Conservation (phyloP, 306 rosid species). For the Vachellia collinsii region DNA sequence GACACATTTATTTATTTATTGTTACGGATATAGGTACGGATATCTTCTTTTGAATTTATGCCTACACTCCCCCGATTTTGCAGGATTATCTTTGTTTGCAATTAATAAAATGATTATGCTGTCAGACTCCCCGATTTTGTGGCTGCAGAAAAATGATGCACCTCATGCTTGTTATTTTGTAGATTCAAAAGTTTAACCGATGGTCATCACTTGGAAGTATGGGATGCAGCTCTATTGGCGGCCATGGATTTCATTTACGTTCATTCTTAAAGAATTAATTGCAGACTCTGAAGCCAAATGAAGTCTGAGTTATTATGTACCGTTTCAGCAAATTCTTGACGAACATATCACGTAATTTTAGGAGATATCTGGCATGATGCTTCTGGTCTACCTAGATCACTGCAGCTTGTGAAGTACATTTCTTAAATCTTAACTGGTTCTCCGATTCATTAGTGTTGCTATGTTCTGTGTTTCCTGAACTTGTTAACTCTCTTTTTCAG, state of each 20-base stretch:
- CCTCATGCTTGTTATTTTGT: constrained; percentile 40
- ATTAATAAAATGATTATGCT: neutral
- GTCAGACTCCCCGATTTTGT: constrained; percentile 6
- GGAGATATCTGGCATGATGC: constrained; percentile 39
- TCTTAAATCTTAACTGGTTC: constrained; percentile 45
- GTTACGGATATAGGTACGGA: neutral
- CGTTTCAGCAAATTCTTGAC: constrained; percentile 29
- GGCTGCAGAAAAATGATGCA: constrained; percentile 28
- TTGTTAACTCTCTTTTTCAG: constrained; percentile 52
- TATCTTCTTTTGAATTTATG: neutral
- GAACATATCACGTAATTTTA: constrained; percentile 37
- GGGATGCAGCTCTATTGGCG: constrained; percentile 43
- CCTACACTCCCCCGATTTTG: neutral
- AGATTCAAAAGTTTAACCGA: constrained; percentile 50
- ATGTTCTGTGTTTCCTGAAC: constrained; percentile 41
- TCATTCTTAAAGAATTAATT: constrained; percentile 49
- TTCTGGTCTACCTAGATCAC: constrained; percentile 42
- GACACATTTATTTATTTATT: neutral
- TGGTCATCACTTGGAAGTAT: constrained; percentile 38
- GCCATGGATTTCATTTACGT: constrained; percentile 39
- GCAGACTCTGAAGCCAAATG: constrained; percentile 40
- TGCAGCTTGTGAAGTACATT: constrained; percentile 38
- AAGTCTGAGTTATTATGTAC: constrained; percentile 41
- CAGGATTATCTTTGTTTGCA: neutral
- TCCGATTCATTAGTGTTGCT: constrained; percentile 44